Evolutionary conservation across 2,329 filamentous ascomycete species (phyloP).

Genomic region (Ophiocordyceps camponoti-saundersi): DNA sequence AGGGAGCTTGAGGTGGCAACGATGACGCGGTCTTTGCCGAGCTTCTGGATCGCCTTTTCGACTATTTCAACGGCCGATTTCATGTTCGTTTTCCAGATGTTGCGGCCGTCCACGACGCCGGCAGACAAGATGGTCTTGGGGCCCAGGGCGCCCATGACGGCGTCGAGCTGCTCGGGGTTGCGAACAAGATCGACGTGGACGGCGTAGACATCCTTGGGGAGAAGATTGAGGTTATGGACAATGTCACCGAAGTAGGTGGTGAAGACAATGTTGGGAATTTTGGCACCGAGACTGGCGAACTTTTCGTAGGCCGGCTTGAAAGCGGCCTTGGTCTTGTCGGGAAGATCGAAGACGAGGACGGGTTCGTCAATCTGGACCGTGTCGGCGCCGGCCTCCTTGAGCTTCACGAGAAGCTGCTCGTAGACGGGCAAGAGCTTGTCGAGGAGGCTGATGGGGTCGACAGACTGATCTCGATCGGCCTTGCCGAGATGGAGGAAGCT

Average conservation of each 20-base stretch:
- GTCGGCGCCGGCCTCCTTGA: conserved; percentile 93
- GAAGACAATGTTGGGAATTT: conserved; percentile 75
- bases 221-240: conserved; percentile 91
- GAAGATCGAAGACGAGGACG: conserved; percentile 85
- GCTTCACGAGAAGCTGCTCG: conserved; percentile 76
- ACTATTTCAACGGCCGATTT: conserved; percentile 83
- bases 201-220: conserved; percentile 65
- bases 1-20: conserved; percentile 95
- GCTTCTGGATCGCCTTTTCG: conserved; percentile 79
- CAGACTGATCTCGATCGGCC: conserved; percentile 86
- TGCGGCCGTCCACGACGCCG: conserved; percentile 95
- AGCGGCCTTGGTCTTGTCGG: conserved; percentile 77
- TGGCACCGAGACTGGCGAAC: conserved; percentile 57
- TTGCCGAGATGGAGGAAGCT: conserved; percentile 97
- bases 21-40: conserved; percentile 94
- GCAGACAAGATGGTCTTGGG: conserved; percentile 80
- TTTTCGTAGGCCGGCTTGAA: conserved; percentile 98
- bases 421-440: conserved; percentile 91
- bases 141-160: conserved; percentile 67
- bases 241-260: conserved; percentile 99
- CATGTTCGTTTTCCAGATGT: conserved; percentile 99
- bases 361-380: conserved; percentile 98
- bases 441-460: conserved; percentile 86
- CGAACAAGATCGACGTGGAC: conserved; percentile 94
- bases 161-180: conserved; percentile 92